Conservation (phyloP, 208 protist species). For the Porcisia hertigi region DNA sequence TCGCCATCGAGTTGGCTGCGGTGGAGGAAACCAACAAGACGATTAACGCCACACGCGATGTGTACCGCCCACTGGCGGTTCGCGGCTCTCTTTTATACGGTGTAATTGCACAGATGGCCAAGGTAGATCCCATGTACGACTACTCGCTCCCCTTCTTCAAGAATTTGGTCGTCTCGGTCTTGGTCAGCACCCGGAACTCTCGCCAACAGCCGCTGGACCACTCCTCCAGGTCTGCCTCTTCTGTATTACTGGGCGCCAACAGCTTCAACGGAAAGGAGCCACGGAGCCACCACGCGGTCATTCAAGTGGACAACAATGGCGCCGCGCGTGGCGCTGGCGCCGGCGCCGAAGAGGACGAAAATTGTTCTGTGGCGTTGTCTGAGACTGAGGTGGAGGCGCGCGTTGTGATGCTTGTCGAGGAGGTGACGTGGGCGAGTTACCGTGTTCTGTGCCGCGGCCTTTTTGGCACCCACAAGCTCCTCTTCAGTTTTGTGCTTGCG, state of each 20-base stretch:
- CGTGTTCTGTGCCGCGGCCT: conserved; percentile 94
- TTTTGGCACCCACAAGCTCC: conserved; percentile 94
- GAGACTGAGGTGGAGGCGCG: conserved; percentile 51
- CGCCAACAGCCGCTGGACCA: conserved; percentile 8
- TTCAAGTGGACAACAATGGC: not conserved
- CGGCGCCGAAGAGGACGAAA: conserved; percentile 26
- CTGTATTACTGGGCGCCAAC: not conserved
- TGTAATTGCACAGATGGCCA: conserved; percentile 89
- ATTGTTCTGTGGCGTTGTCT: conserved; percentile 6
- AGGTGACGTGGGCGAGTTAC: conserved; percentile 87
- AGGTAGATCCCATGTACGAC: conserved; percentile 94
- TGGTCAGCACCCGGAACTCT: conserved; percentile 63
- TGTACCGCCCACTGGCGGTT: conserved; percentile 91
- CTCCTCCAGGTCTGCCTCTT: conserved; percentile 13
- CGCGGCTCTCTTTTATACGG: conserved; percentile 95
- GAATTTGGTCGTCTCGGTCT: conserved; percentile 82
- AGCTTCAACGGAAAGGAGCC: not conserved
- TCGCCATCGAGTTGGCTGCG: conserved; percentile 87
- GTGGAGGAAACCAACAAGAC: conserved; percentile 93
- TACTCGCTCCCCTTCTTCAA: conserved; percentile 93
- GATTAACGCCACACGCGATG: conserved; percentile 90
- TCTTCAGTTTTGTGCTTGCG: conserved; percentile 93
- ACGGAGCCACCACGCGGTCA: conserved; percentile 2
- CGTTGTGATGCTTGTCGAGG: conserved; percentile 74
- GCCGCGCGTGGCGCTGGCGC: not conserved